Base-by-base conservation (phyloP, 2,329 filamentous ascomycete species). In the Colletotrichum sp. region DNA sequence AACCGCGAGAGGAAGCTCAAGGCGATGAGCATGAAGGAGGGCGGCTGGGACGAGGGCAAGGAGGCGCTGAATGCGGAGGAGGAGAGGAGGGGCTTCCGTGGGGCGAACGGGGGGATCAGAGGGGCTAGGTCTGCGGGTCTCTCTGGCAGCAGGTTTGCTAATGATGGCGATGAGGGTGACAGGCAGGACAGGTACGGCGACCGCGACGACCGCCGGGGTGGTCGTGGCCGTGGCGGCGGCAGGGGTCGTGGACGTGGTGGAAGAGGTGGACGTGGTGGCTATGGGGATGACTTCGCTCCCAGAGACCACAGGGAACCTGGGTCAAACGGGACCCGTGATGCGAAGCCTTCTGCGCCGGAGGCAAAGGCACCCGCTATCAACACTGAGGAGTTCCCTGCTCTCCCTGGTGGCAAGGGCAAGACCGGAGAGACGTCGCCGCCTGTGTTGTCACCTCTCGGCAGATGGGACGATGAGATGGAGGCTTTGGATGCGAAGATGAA, bases 1-100 rank as follows among this genome's bases (percentile, higher is more conserved):
- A 93, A 93, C 80, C 83, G 91, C 11, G 90, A 92, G 82, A 84
- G 91, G 67, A 93, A 93, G 81, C 85, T 93, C 25, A 90, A 90
- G 78, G 91, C 91, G 1, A 88, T 92, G 84, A 87, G 87, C 34
- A 85, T 83, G 63, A 90, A 89, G 81, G 88, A 90, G 52, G 87
- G 87, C 34, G 88, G 86, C 77, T 93, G 91, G 92, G 91, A 93
- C 75, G 88, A 90, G 80, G 91, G 90, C 55, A 92, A 92, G 83
- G 84, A 83, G 13, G 84, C 87, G 57, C 83, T 84, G 13, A 79
- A 84, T 16, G 85, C 86, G 55, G 87, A 89, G 74, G 86, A 88
- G 44, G 80, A 81, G 4, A 80, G 83, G 30, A 80, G 83, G 19
- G 83, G 81, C 7, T 90, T 89, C 72, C 83, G 87, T 3, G 86